Base-by-base conservation (phyloP, 192 early-diverging fungal genomes). In the Funneliformis mosseae region DNA sequence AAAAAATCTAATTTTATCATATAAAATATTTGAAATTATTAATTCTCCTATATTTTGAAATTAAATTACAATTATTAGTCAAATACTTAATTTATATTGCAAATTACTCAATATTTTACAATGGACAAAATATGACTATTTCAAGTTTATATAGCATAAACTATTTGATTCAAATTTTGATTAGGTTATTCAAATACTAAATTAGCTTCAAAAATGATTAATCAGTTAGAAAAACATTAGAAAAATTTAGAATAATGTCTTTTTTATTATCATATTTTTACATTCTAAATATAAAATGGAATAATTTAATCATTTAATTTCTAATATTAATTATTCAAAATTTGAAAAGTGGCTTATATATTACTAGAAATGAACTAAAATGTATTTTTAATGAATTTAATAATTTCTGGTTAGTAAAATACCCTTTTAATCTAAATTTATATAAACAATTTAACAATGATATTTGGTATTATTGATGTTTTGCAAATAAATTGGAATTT, bases 271-370 rank as follows among this genome's bases (percentile, higher is more conserved):
- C 73, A 11, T 74, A 23, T 11, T 25, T 74, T 50, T 74, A 55
- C 73, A 74, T 59, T 23, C 73, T 5, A 28, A 74, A 23, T 74
- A 74, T 27, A 18, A 7, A 9, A 74, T 74, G 46, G 25, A 74
- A 55, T 1, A 50, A 25, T 74, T 74, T 27, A 46, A 59, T 2
- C 50, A 46, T 71, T 6, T 33, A 21, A 23, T 4, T 42, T 72
- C 28, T 21, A 74, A 46, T 46, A 59, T 59, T 33, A 74, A 50
- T 23, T 74, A 74, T 74, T 1, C 46, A 14, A 8, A 8, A 42
- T 39, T 74, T 21, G 48, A 23, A 8, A 18, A 11, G 21, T 74
- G 73, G 73, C 46, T 71, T 21, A 71, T 71, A 10, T 71, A 71
- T 71, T 71, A 71, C 28, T 74, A 74, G 42, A 8, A 43, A 43